Conservation (phyloP, 2,329 filamentous ascomycete species). For the Sporothrix variecibatus region DNA sequence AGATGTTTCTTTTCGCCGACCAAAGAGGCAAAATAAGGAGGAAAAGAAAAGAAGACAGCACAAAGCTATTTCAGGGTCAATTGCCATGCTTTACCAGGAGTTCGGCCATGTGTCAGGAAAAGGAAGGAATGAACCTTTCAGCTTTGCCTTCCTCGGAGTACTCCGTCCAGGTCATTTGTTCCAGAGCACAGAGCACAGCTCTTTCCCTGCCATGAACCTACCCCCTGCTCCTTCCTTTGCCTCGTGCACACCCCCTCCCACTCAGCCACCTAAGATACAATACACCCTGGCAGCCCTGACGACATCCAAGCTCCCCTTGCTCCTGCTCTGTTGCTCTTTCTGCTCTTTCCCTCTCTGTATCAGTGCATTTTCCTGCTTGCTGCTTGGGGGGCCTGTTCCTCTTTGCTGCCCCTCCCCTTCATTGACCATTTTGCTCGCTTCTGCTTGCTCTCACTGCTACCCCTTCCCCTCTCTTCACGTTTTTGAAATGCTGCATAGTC, state of each 20-base stretch:
- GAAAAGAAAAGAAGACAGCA: neutral
- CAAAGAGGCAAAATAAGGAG: neutral
- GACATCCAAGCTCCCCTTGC: conserved; percentile 29
- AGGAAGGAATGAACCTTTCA: conserved; percentile 11
- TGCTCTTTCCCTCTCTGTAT: neutral
- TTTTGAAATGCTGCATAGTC: neutral
- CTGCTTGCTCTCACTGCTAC: neutral
- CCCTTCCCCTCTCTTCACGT: neutral
- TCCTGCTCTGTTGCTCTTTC: neutral
- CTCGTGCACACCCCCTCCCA: conserved; percentile 21
- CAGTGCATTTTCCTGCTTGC: neutral
- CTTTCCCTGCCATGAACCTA: neutral
- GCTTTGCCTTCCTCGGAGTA: conserved; percentile 12
- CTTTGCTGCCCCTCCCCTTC: conserved; percentile 10
- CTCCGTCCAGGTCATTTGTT: neutral
- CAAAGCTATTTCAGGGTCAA: neutral
- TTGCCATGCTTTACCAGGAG: neutral
- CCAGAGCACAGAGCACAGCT: conserved; percentile 16
- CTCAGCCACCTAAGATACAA: conserved; percentile 24
- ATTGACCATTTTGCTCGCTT: neutral
- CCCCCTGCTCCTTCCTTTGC: conserved; percentile 3
- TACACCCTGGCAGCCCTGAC: conserved; percentile 29
- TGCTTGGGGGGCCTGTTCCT: neutral
- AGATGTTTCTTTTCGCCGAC: neutral
- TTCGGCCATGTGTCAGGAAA: neutral